Evolutionary conservation across 1,139 yeast genomes (phyloP), one percentile per base, ranked within the genome.

Genomic region (Diutina sp.): DNA sequence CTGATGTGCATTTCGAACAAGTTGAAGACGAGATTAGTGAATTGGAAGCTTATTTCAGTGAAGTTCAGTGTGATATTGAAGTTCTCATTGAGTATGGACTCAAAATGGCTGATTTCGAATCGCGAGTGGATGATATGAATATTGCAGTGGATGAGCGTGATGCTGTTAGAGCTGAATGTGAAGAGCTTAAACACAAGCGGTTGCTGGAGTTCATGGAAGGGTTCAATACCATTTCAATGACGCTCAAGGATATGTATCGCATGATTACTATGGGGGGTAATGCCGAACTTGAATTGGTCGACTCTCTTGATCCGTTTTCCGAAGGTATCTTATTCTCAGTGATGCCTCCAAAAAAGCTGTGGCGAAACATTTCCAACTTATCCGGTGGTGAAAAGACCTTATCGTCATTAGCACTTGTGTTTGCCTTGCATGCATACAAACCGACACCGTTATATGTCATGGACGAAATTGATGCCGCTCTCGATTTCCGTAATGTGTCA

Each of bases 241-340:
- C 96, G 7, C 78, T 95, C 61, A 93, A 93, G 68, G 97, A 90
- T 65, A 91, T 95, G 98, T 95, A 95, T 66, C 96, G 91, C 66
- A 89, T 93, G 95, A 93, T 95, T 59, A 95, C 99, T 0, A 90
- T 93, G 95, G 99, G 99, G 16, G 99, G 99, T 48, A 95, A 91
- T 73, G 99, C 99, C 0, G 99, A 95, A 68, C 77, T 95, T 52
- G 99, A 95, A 67, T 78, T 93, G 56, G 98, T 91, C 25, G 99
- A 95, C 67, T 86, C 96, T 62, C 79, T 93, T 65, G 99, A 95
- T 69, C 99, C 99, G n/a, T 95, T 95, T 66, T 84, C 97, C 0
- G 99, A 95, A 70, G 99, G 99, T 44, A 91, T 95, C 54, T 73
- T 90, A 54, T 95, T 95, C 69, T 88, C 97, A 69, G 99, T 95